Conservation (phyloP, 192 early-diverging fungal genomes). For the Entrophospora sp. region DNA sequence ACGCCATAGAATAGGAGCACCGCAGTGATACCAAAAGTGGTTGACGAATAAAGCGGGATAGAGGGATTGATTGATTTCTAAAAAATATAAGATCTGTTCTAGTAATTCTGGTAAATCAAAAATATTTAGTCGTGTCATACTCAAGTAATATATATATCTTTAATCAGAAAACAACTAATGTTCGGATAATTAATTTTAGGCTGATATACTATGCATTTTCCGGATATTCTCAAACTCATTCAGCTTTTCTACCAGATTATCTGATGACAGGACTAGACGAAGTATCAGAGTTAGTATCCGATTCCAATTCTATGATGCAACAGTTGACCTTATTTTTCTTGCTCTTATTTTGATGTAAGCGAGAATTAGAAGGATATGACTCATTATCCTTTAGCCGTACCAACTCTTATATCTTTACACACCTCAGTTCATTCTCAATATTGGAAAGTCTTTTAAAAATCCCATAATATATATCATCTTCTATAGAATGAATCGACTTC, state of each 20-base stretch:
- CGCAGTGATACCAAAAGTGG: too few relatives aligned
- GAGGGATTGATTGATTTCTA: not conserved
- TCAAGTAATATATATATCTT: not conserved
- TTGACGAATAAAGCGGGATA: too few relatives aligned
- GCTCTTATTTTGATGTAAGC: too few relatives aligned
- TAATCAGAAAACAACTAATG: not conserved
- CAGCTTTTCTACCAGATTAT: too few relatives aligned
- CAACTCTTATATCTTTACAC: not conserved
- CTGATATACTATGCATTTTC: too few relatives aligned
- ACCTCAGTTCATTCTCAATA: conserved; percentile 1
- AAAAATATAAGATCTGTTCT: not conserved
- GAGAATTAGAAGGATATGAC: too few relatives aligned
- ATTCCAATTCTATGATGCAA: not conserved
- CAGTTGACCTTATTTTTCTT: too few relatives aligned
- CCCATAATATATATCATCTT: conserved; percentile 3
- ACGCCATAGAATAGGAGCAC: too few relatives aligned
- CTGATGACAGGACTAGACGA: not conserved
- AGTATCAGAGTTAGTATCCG: too few relatives aligned
- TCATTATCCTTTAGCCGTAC: not conserved
- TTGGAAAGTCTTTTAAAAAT: conserved; percentile 1
- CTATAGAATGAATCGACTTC: conserved; percentile 8
- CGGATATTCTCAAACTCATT: not conserved
- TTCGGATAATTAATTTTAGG: too few relatives aligned
- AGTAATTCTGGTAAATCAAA: too few relatives aligned
- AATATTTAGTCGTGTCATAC: too few relatives aligned